Evolutionary conservation across 768 basidiomycete species (phyloP).

Genomic region (Panus rudis): DNA sequence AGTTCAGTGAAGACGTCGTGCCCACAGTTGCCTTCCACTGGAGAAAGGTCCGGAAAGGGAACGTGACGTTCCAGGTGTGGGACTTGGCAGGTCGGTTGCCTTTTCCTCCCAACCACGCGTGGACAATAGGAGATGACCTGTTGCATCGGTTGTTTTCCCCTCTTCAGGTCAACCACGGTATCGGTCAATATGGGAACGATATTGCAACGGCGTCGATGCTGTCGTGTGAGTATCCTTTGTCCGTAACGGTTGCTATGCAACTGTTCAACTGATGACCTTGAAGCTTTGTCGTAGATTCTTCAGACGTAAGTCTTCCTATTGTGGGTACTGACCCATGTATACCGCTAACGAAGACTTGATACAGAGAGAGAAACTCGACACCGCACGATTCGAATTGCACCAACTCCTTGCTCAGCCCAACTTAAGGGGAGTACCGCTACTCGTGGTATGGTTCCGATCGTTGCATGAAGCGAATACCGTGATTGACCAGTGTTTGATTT

Average conservation of each 20-base stretch:
- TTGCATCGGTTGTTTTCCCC: conserved; percentile 5
- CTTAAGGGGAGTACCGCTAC: conserved; percentile 66
- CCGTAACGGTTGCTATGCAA: neutral
- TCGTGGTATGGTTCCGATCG: conserved; percentile 54
- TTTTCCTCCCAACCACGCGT: neutral
- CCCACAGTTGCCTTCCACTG: conserved; percentile 94
- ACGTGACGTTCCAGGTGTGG: conserved; percentile 90
- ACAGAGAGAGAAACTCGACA: conserved; percentile 76
- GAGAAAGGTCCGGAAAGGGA: conserved; percentile 81
- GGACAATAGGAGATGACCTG: neutral
- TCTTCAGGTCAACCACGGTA: conserved; percentile 81
- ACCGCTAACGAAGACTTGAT: neutral
- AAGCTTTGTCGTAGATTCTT: conserved; percentile 91
- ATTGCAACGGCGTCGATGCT: conserved; percentile 89
- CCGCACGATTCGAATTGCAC: conserved; percentile 79
- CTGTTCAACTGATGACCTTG: neutral
- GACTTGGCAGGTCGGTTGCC: conserved; percentile 74
- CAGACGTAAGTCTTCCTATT: conserved; percentile 51
- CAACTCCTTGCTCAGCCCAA: conserved; percentile 63
- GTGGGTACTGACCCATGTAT: neutral
- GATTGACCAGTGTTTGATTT: neutral
- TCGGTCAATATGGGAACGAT: conserved; percentile 93
- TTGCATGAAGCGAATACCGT: neutral
- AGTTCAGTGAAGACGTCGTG: conserved; percentile 83
- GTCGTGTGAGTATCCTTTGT: conserved; percentile 58